Conservation (phyloP, 495 filamentous ascomycete genomes). For the Penicillium waksmanii region DNA sequence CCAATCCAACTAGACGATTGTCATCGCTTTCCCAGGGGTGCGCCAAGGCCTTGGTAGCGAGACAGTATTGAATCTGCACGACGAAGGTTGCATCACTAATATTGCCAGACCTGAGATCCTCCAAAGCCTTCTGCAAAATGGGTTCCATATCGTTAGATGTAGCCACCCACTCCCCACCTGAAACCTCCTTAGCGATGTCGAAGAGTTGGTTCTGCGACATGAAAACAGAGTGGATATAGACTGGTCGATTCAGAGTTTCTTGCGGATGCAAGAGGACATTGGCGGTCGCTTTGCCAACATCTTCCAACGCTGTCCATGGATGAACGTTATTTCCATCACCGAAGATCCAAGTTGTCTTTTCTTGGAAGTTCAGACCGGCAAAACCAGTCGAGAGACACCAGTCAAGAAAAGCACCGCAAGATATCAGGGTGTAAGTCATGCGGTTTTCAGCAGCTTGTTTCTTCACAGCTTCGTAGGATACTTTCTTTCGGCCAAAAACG, state of each 20-base stretch:
- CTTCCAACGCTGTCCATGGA: slow-evolving; percentile 27
- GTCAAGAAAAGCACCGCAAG: slow-evolving; percentile 27
- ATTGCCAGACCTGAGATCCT: slow-evolving; percentile 19
- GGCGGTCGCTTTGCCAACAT: slow-evolving; percentile 22
- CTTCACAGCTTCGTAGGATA: slow-evolving; percentile 26
- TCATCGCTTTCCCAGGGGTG: slow-evolving; percentile 27
- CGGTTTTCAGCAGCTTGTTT: slow-evolving; percentile 17
- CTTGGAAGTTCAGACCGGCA: slow-evolving; percentile 19
- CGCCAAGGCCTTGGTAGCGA: slow-evolving; percentile 21
- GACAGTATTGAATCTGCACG: slow-evolving; percentile 27
- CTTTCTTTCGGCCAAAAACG: slow-evolving; percentile 25
- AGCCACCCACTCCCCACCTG: slow-evolving; percentile 19
- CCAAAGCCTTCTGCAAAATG: slow-evolving; percentile 22
- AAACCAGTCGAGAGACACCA: slow-evolving; percentile 25
- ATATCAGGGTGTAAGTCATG: slow-evolving; percentile 24
- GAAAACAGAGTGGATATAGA: slow-evolving; percentile 24
- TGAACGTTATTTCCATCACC: slow-evolving; percentile 27
- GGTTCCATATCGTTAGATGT: slow-evolving; percentile 19
- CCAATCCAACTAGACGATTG: slow-evolving; percentile 23
- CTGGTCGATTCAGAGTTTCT: slow-evolving; percentile 11
- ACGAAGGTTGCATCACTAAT: slow-evolving; percentile 22
- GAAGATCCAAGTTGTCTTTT: slow-evolving; percentile 20
- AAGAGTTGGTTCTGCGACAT: slow-evolving; percentile 24
- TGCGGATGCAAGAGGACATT: slow-evolving; percentile 23
- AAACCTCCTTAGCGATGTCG: slow-evolving; percentile 8